Conservation (phyloP, 2,329 filamentous ascomycete species). For the Fusarium musae region DNA sequence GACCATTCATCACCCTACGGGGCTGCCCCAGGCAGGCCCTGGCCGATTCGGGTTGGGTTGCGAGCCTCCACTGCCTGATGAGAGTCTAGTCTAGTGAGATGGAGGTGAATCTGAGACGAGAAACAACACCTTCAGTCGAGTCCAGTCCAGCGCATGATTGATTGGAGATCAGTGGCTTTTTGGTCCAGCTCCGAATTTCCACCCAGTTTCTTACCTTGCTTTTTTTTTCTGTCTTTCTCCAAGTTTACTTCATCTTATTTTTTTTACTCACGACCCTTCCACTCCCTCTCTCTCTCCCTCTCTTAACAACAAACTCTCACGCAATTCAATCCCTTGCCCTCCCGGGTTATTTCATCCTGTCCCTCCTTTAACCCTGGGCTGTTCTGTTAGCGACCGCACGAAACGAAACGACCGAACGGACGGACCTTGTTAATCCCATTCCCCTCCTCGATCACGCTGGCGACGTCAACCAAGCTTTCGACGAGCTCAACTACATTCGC, state of each 20-base stretch:
- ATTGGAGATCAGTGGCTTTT: constrained; percentile 36
- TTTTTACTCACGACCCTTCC: not conserved
- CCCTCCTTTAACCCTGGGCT: constrained; percentile 26
- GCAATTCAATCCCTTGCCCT: constrained; percentile 18
- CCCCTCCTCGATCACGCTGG: constrained; percentile 33
- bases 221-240: not conserved
- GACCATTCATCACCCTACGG: constrained; percentile 9
- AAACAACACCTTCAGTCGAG: constrained; percentile 34
- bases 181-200: constrained; percentile 31
- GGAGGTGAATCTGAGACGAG: constrained; percentile 3
- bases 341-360: constrained; percentile 25
- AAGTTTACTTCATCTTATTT: not conserved
- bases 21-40: not conserved
- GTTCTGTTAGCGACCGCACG: constrained; percentile 32
- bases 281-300: constrained; percentile 9
- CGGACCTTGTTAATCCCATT: constrained; percentile 1
- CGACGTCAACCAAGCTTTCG: constrained; percentile 25
- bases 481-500: constrained; percentile 9
- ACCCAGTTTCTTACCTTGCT: constrained; percentile 19
- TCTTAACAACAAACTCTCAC: constrained; percentile 15
- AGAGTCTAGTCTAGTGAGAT: not conserved
- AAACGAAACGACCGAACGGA: constrained; percentile 29
- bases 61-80: constrained; percentile 5
- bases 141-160: constrained; percentile 29
- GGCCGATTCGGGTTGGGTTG: constrained; percentile 24